Evolutionary conservation across 2,329 filamentous ascomycete genomes (phyloP).

Genomic region (Sarocladium kiliense): DNA sequence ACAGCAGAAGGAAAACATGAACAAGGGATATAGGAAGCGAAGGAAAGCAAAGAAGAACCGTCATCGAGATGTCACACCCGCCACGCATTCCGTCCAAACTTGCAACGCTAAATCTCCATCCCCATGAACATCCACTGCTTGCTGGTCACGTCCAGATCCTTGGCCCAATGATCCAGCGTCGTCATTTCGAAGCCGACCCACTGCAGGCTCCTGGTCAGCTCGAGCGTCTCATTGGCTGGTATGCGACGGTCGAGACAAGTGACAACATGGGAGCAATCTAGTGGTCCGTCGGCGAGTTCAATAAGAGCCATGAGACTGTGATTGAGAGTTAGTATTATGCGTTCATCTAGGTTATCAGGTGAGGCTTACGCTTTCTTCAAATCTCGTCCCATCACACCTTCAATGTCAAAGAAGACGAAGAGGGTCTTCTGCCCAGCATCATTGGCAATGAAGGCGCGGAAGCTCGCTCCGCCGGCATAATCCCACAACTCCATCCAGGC

Average conservation of each 20-base stretch:
- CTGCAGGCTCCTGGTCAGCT: slow-evolving; percentile 74
- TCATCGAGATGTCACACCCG: slow-evolving; percentile 10
- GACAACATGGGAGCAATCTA: slow-evolving; percentile 73
- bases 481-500: slow-evolving; percentile 79
- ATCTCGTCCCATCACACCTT: slow-evolving; percentile 65
- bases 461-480: slow-evolving; percentile 76
- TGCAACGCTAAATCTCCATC: slow-evolving; percentile 65
- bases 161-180: slow-evolving; percentile 72
- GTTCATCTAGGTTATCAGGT: too few species aligned
- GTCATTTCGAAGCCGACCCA: slow-evolving; percentile 90
- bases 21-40: slow-evolving; percentile 14
- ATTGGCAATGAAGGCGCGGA: slow-evolving; percentile 78
- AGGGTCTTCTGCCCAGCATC: slow-evolving; percentile 66
- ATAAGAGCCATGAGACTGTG: slow-evolving; percentile 80
- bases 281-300: slow-evolving; percentile 73
- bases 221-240: slow-evolving; percentile 55
- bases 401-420: slow-evolving; percentile 80
- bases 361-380: slow-evolving; percentile 79
- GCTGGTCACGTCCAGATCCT: slow-evolving; percentile 62
- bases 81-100: slow-evolving; percentile 10
- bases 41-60: slow-evolving; percentile 13
- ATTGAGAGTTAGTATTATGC: too few species aligned
- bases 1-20: slow-evolving; percentile 8
- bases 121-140: slow-evolving; percentile 79
- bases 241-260: slow-evolving; percentile 74